phyloP scores from a whole-genome alignment of 352 stramenopile species.

The Phytophthora ramorum region DNA sequence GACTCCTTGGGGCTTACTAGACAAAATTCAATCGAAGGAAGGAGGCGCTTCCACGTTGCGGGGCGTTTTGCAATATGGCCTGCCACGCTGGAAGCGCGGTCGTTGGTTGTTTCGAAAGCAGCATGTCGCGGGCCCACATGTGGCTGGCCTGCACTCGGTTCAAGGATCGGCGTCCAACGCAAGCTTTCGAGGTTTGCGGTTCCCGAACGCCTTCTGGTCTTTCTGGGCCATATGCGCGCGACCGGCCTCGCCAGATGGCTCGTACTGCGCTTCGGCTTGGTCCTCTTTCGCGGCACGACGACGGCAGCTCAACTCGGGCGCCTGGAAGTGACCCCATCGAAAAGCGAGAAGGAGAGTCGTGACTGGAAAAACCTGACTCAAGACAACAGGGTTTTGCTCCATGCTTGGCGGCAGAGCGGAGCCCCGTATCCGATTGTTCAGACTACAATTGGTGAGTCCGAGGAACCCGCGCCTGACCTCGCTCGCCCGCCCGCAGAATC shows the following conservation, averaged over 20 bases:
- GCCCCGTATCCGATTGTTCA: not conserved
- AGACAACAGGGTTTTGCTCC: not conserved
- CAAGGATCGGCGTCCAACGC: conserved; percentile 24
- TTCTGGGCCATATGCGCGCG: conserved; percentile 2
- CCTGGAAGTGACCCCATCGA: conserved; percentile 1
- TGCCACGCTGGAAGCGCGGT: conserved; percentile 2
- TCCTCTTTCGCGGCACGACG: conserved; percentile 25
- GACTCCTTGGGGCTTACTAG: conserved; percentile 32
- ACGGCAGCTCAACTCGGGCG: conserved; percentile 16
- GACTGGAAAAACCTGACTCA: not conserved
- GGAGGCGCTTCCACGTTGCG: not conserved
- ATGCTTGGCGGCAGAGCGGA: not conserved
- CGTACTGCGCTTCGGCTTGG: too few species aligned
- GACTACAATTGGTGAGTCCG: conserved; percentile 20
- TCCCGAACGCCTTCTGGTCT: conserved; percentile 27
- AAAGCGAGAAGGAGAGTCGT: too few species aligned
- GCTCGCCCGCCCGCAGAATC: conserved; percentile 11
- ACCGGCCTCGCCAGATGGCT: not conserved
- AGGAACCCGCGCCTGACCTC: not conserved
- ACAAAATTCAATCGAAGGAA: not conserved
- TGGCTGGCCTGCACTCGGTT: conserved; percentile 11
- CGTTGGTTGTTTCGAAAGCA: conserved; percentile 14
- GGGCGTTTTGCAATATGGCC: conserved; percentile 1
- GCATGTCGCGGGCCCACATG: conserved; percentile 26
- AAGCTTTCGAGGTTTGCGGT: conserved; percentile 15